Percentiles rank a stretch among this genome's conserved stretches.
Evolutionary conservation across 306 rosid species (phyloP).

Genomic region (Leucaena leucocephala): DNA sequence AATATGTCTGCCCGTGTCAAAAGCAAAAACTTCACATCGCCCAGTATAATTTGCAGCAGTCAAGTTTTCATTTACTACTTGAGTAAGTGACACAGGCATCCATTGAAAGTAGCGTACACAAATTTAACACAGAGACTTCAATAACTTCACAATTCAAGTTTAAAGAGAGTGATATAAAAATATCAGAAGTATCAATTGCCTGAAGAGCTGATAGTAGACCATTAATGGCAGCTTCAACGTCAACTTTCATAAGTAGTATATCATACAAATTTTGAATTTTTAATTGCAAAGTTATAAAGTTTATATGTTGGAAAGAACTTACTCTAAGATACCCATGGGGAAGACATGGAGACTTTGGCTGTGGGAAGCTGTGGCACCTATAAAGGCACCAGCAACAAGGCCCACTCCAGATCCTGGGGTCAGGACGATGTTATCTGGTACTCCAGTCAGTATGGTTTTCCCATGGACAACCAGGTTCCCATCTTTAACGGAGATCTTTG

Average conservation of each 20-base stretch:
- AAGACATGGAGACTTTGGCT: constrained; percentile 84
- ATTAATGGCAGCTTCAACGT: background rate
- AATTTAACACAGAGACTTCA: background rate
- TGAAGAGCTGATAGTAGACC: background rate
- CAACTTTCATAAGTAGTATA: background rate
- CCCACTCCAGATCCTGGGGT: constrained; percentile 69
- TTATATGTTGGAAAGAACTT: constrained; percentile 35
- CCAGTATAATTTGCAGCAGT: background rate
- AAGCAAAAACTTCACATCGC: constrained; percentile 1
- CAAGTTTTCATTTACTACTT: background rate
- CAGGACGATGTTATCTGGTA: constrained; percentile 76
- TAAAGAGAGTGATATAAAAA: background rate
- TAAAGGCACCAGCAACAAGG: constrained; percentile 69
- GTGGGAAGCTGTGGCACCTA: constrained; percentile 79
- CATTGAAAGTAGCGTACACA: too few species aligned
- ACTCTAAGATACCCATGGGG: constrained; percentile 83
- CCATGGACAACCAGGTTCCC: constrained; percentile 89
- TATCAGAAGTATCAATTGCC: background rate
- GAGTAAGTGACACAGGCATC: background rate
- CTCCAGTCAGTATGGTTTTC: constrained; percentile 76
- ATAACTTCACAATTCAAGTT: background rate
- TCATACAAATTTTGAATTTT: background rate
- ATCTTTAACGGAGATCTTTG: constrained; percentile 60
- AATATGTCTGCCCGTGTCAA: background rate
- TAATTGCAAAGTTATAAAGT: background rate